Evolutionary conservation across 768 basidiomycete genomes (phyloP).

Genomic region (Kwoniella sp.): DNA sequence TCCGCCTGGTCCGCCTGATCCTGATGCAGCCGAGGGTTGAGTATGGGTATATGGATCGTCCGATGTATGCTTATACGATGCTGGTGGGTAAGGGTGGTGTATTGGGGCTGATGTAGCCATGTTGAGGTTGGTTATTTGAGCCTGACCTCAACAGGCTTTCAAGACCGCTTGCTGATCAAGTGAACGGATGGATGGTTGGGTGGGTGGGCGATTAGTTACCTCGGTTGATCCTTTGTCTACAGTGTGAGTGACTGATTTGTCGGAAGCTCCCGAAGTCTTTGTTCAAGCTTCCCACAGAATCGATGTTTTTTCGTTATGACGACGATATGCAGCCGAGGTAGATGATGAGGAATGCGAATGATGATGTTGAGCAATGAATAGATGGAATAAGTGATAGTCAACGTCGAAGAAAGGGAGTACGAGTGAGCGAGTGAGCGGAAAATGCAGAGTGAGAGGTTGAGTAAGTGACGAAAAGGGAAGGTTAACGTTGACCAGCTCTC

Average conservation of each 20-base stretch:
- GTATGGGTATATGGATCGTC: not conserved
- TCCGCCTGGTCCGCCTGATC: not conserved
- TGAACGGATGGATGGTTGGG: not conserved
- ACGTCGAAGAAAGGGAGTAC: not conserved
- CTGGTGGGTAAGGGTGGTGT: not conserved
- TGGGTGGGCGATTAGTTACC: not conserved
- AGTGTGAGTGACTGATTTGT: no score
- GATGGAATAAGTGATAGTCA: no score
- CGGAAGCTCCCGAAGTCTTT: not conserved
- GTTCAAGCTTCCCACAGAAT: not conserved
- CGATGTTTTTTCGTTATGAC: no score
- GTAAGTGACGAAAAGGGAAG: constrained; percentile 3
- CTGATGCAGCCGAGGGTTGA: constrained; percentile 1
- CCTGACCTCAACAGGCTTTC: not conserved
- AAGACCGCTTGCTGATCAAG: not conserved
- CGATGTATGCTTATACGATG: not conserved
- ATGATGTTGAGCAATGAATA: no score
- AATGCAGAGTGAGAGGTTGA: not conserved
- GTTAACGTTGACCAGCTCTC: not conserved
- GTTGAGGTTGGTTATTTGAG: not conserved
- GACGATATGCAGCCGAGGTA: not conserved
- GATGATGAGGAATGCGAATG: not conserved
- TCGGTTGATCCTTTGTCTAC: constrained; percentile 9
- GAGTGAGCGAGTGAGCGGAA: not conserved
- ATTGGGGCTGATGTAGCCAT: not conserved